Base-by-base conservation (phyloP, 2,329 filamentous ascomycete species). In the Colletotrichum lindemuthianum region DNA sequence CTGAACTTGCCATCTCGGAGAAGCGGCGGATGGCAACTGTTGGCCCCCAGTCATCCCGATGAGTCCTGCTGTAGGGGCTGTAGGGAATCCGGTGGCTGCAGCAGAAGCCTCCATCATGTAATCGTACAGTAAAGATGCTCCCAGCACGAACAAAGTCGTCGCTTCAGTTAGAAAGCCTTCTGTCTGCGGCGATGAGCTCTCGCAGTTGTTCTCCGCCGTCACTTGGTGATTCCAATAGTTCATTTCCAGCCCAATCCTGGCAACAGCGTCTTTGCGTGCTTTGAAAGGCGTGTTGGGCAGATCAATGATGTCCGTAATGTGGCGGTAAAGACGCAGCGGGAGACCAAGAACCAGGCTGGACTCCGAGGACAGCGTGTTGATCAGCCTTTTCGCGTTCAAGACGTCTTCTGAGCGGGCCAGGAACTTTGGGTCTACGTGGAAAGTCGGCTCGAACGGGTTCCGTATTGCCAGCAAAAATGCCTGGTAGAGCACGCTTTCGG, bases 181-280 rank as follows among this genome's bases (percentile, higher is more conserved):
- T 10, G 11, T 2, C 0, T 15, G 34, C 12, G 36, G 5, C 1
- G 32, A 1, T 0, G n/a, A 37, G 8, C 3, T 11, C 7, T 2
- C 1, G 9, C 10, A 9, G 4, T 15, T 13, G 10, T 0, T 15
- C 11, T 16, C 10, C 11, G 24, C 24, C 24, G 24, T 24, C 24
- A 24, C 24, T n/a, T 2, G 4, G 0, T 16, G 7, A 7, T 1
- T 15, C 32, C 0, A 12, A 43, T 33, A 0, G 32, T 8, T 45
- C 16, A 55, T 45, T 1, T 45, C 40, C 40, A 44, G 24, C 9
- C 40, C 13, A 7, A 55, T 0, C 0, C 40, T 1, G 1, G 24
- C 16, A 10, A 36, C 16, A 2, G 39, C 32, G 0, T 55, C 52
- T 9, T 12, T 8, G 0, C 37, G 0, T 2, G 52, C 32, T 0